Base-by-base conservation (phyloP, 75 land plant genomes). In the Isoetes taiwanensis region DNA sequence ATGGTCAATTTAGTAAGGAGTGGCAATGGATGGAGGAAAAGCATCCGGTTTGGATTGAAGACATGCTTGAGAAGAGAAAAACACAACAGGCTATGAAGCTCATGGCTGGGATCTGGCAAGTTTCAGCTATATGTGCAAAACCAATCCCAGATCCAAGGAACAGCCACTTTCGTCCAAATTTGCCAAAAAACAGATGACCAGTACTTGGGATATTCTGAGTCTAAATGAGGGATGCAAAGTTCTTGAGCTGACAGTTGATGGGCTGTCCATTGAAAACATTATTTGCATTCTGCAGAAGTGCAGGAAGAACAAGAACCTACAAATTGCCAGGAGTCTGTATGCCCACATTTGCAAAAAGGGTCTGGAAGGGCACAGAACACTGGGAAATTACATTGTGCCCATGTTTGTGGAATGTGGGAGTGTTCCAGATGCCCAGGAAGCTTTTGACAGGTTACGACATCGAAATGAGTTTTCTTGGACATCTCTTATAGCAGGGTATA, bases 381-480 rank as follows among this genome's bases (percentile, higher is more conserved):
- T 52, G 2, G 55, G 23, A 23, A 52, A 52, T 31, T 20, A 2
- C 23, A 28, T 52, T 6, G 55, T 52, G 30, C 3, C 55, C 1
- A 52, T 52, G 55, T 52, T 52, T 52, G 55, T 52, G 27, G 3
- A 20, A 28, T 52, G 55, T 52, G 55, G 55, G 23, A 12, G 23
- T 23, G 23, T 52, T n/a, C 2, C 27, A 3, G 23, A 5, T 52
- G 4, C 23, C 10, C 31, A 52, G 55, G 31, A 52, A 12, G 27
- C 30, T 21, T 52, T 52, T 23, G 14, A 31, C 16, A 28, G 9
- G 16, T 23, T 26, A 20, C 3, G 2, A 28, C 10, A 2, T 5
- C 25, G 12, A 28, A 52, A 52, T 12, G 55, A 52, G 27, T 23
- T 8, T 12, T 16, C 55, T 2, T 52, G 55, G 55, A 52, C 55